Conservation (phyloP, 352 stramenopile species). For the Globisporangium paroecandrum region DNA sequence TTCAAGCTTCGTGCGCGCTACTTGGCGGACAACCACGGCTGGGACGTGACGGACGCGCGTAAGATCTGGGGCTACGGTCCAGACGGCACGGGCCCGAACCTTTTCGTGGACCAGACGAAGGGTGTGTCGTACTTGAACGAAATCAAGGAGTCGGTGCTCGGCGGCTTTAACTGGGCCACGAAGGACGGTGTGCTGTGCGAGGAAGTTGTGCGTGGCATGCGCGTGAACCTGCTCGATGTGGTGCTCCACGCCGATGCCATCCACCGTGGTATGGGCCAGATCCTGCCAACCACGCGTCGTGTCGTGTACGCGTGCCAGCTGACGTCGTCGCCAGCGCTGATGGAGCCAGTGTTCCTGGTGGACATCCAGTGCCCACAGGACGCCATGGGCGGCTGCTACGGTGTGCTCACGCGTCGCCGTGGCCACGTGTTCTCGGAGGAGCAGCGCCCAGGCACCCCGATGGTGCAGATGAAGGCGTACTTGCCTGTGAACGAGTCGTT, state of each 20-base stretch:
- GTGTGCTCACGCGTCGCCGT: slow-evolving; percentile 97
- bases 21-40: slow-evolving; percentile 97
- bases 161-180: slow-evolving; percentile 98
- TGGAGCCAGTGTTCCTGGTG: slow-evolving; percentile 98
- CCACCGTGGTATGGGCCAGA: slow-evolving; percentile 99
- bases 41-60: slow-evolving; percentile 97
- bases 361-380: slow-evolving; percentile 99
- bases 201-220: slow-evolving; percentile 95
- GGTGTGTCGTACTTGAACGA: slow-evolving; percentile 99
- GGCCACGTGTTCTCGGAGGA: slow-evolving; percentile 99
- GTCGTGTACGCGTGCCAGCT: slow-evolving; percentile 98
- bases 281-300: slow-evolving; percentile 98
- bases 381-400: slow-evolving; percentile 98
- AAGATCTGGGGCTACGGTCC: slow-evolving; percentile 99
- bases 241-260: slow-evolving; percentile 99
- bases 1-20: slow-evolving; percentile 96
- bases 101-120: slow-evolving; percentile 99
- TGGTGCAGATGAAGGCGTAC: slow-evolving; percentile 99
- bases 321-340: slow-evolving; percentile 91
- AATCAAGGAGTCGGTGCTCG: slow-evolving; percentile 99
- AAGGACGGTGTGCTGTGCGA: slow-evolving; percentile 98
- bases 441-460: slow-evolving; percentile 96
- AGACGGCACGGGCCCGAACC: slow-evolving; percentile 97
- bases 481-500: slow-evolving; percentile 99
- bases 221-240: slow-evolving; percentile 99